Base-by-base conservation (phyloP, 768 basidiomycete genomes). In the Leccinum barrowsii region DNA sequence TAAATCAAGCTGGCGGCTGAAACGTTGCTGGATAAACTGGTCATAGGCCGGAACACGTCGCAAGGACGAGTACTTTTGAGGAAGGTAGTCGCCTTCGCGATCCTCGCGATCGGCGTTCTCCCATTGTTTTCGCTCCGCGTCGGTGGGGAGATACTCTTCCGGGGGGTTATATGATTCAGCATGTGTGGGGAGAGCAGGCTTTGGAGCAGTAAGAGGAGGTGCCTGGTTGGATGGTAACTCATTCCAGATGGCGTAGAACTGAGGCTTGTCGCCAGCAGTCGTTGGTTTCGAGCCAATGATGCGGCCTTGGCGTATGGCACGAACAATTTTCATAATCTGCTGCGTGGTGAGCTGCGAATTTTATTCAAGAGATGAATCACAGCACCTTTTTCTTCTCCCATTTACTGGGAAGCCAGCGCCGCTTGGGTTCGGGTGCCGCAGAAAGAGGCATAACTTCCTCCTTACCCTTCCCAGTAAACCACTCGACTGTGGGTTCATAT, bases 161-260 rank as follows among this genome's bases (percentile, higher is more conserved):
- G 97, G 97, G 32, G 97, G 97, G 70, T 99, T 99, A 73, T 98
- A 99, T 0, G 96, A 98, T 75, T 98, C 95, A n/a, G 89, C 85
- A 64, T 98, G 90, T 12, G 86, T 91, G 3, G 97, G 97, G 2
- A 97, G 85, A 15, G 83, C 81, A 2, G 85, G 84, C 73, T 98
- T 97, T 1, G 97, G 97, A 11, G 97, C 95, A 32, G 95, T 90
- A 61, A 94, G 85, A 30, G 94, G 92, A 56, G 97, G 93, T 1
- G 89, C 80, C 63, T 90, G 87, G 3, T 78, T 77, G 1, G 88
- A 81, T n/a, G 88, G 79, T 17, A 83, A 78, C 62, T 91, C 85
- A 32, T 86, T 86, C 97, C 97, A 99, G 59, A 99, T 90, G 15
- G 87, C 79, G 72, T 93, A 96, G 64, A 93, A 87, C 59, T 85